phyloP scores from a whole-genome alignment of 768 basidiomycete species.

The Sporobolomyces phaffii region DNA sequence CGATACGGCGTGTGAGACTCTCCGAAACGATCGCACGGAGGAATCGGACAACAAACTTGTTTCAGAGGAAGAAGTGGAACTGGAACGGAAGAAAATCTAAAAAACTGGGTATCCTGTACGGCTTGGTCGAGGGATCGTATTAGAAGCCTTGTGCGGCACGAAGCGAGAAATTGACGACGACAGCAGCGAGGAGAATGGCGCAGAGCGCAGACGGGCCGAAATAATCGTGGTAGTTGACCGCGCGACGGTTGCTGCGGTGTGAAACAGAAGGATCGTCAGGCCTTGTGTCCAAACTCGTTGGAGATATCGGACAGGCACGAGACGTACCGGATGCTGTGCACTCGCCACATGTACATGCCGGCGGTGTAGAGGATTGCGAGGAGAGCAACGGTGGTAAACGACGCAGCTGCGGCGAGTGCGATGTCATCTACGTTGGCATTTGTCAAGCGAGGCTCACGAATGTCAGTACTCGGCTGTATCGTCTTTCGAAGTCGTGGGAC shows the following conservation, averaged over 20 bases:
- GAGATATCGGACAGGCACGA: too few species aligned
- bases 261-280: background rate
- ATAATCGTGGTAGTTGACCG: conserved; percentile 75
- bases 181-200: conserved; percentile 60
- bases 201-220: conserved; percentile 66
- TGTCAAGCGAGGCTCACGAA: conserved; percentile 44
- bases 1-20: too few species aligned
- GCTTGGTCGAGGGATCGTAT: too few species aligned
- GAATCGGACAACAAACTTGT: background rate
- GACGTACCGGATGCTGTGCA: conserved; percentile 56
- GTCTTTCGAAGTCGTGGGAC: background rate
- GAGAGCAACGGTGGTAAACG: conserved; percentile 86
- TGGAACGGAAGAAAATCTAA: too few species aligned
- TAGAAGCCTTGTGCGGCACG: conserved; percentile 46
- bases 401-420: conserved; percentile 76
- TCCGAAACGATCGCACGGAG: too few species aligned
- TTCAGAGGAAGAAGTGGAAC: background rate
- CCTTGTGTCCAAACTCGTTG: background rate
- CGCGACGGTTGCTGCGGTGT: conserved; percentile 55
- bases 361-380: conserved; percentile 81
- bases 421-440: conserved; percentile 50
- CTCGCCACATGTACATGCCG: conserved; percentile 70
- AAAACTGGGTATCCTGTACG: too few species aligned
- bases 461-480: background rate
- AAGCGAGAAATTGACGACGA: conserved; percentile 69